A percentile compares a stretch with the other conserved stretches of the same genome.
Conservation (phyloP, 2,329 filamentous ascomycete species). For the Diaporthe eres region DNA sequence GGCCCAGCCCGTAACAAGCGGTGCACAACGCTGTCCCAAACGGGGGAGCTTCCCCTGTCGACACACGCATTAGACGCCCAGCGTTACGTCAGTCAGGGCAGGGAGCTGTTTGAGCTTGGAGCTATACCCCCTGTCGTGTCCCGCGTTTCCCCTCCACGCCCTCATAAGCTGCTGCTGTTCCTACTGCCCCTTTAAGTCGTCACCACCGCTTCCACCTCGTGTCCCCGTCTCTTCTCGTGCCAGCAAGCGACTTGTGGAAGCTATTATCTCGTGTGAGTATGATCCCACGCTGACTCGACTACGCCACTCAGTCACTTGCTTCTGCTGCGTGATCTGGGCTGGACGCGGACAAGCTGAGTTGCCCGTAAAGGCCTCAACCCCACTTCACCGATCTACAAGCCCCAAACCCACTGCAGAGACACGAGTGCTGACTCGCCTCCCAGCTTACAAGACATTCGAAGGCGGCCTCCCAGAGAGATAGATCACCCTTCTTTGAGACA, state of each 20-base stretch:
- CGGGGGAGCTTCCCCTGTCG: constrained; percentile 16
- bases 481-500: neutral
- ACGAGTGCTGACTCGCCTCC: constrained; percentile 17
- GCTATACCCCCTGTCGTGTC: neutral
- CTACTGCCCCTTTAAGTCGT: neutral
- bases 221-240: neutral
- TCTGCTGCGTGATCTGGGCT: neutral
- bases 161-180: neutral
- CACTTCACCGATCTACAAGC: neutral
- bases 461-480: constrained; percentile 16
- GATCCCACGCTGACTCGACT: neutral
- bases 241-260: neutral
- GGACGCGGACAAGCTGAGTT: neutral
- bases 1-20: constrained; percentile 9
- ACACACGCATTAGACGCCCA: neutral
- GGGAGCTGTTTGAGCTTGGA: constrained; percentile 28
- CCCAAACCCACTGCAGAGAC: neutral
- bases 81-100: constrained; percentile 29
- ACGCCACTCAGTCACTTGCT: neutral
- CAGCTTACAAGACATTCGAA: neutral
- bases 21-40: constrained; percentile 11
- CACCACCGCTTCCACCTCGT: neutral
- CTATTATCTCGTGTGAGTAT: neutral
- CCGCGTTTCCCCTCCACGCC: constrained; percentile 20
- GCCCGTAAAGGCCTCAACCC: neutral